A percentile compares a stretch with the other conserved stretches of the same genome.
These are phyloP conservation scores for Aspergillus sp. DNA, from an alignment of 2,329 filamentous ascomycete genomes.

Conservation along the genomic window DNA sequence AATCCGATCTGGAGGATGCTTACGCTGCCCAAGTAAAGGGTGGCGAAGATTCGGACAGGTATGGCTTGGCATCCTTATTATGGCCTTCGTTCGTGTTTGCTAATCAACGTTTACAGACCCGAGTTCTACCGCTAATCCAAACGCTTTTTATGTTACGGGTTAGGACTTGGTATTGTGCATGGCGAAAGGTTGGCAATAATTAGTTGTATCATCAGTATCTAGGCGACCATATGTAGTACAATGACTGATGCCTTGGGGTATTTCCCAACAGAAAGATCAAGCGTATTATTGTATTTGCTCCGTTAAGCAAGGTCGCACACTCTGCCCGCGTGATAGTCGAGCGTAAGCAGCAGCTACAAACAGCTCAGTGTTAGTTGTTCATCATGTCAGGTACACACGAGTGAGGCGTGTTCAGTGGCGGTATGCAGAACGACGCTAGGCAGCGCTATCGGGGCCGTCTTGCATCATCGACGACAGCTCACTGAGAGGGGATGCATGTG, in stretches of 20 bases:
- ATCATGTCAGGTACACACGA: too few species aligned
- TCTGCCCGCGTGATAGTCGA: too few species aligned
- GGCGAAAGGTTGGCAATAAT: slow-evolving; percentile 17
- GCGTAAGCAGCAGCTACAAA: too few species aligned
- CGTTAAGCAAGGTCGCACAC: too few species aligned
- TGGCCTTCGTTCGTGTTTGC: slow-evolving; percentile 27
- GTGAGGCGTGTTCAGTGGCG: too few species aligned
- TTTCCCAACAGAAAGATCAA: slow-evolving; percentile 1
- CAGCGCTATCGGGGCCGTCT: too few species aligned
- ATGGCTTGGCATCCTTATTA: slow-evolving; percentile 14
- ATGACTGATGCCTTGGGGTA: slow-evolving; percentile 2
- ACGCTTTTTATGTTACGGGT: slow-evolving; percentile 3
- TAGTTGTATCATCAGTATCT: slow-evolving; percentile 26
- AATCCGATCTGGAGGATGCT: slow-evolving; percentile 91
- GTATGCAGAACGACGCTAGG: too few species aligned
- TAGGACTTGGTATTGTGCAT: slow-evolving; percentile 11
- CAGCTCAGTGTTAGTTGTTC: too few species aligned
- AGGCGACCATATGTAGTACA: slow-evolving; percentile 13
- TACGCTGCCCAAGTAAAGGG: slow-evolving; percentile 97
- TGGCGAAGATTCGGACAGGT: slow-evolving; percentile 61
- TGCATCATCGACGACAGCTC: too few species aligned
- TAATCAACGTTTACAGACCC: slow-evolving; percentile 61
- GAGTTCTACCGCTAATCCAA: slow-evolving; percentile 72
- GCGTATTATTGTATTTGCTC: too few species aligned
- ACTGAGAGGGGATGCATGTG: too few species aligned